A percentile compares a stretch with the other conserved stretches of the same genome.
These are phyloP conservation scores for Ambrosia artemisiifolia DNA, from an alignment of 129 eudicot species.

Conservation along the genomic window DNA sequence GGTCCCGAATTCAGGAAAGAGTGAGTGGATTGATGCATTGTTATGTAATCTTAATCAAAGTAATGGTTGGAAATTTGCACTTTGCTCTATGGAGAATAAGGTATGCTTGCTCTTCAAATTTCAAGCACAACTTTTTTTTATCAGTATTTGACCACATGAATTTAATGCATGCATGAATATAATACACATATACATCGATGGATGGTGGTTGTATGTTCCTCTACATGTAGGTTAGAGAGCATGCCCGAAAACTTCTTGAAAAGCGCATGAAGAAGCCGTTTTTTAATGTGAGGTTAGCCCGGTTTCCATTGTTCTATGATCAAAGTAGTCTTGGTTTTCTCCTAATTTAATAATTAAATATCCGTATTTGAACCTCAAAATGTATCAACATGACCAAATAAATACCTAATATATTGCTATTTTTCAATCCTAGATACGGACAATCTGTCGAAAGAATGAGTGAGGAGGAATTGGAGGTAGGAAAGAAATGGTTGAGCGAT, in stretches of 20 bases:
- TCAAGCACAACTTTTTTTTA: neutral
- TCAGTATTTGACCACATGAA: neutral
- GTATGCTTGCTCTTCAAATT: conserved; percentile 24
- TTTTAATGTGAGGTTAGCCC: conserved; percentile 68
- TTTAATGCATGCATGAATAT: neutral
- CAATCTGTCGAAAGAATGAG: conserved; percentile 67
- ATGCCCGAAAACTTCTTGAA: conserved; percentile 94
- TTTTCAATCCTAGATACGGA: conserved; percentile 51
- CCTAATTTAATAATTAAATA: neutral
- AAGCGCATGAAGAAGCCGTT: conserved; percentile 89
- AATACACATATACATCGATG: neutral
- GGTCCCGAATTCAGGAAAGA: conserved; percentile 98
- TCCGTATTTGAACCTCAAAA: neutral
- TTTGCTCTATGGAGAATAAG: conserved; percentile 95
- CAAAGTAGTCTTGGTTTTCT: neutral
- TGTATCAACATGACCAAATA: neutral
- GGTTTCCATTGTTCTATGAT: neutral
- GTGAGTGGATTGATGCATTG: conserved; percentile 99
- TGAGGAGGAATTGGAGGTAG: conserved; percentile 63
- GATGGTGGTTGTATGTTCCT: conserved; percentile 14
- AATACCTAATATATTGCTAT: neutral
- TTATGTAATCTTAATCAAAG: conserved; percentile 69
- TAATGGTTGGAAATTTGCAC: conserved; percentile 93
- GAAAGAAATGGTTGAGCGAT: conserved; percentile 82
- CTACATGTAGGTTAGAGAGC: conserved; percentile 77